Evolutionary conservation across 2,329 filamentous ascomycete genomes (phyloP).

Genomic region (Beauveria pseudobassiana): DNA sequence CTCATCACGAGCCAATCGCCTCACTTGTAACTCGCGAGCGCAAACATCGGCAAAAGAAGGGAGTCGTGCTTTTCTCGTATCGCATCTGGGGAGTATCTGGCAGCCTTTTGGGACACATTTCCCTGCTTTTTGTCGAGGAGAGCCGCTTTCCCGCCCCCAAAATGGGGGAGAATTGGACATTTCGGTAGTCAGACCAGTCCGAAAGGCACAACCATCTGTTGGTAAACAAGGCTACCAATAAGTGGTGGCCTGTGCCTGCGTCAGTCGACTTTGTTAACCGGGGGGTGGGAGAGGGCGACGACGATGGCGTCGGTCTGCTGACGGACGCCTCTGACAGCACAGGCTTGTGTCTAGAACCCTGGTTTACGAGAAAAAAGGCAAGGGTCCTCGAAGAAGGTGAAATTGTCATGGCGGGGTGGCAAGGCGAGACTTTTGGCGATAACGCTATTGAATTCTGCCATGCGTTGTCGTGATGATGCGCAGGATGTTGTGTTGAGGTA

Average conservation of each 20-base stretch:
- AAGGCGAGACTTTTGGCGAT: not conserved
- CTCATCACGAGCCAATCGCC: not conserved
- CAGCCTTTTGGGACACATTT: not conserved
- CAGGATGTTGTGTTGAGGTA: not conserved
- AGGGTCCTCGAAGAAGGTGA: not conserved
- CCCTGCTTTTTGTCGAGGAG: not conserved
- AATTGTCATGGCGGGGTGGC: not conserved
- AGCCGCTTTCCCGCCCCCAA: not conserved
- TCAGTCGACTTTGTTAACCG: not conserved
- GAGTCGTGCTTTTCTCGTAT: no score
- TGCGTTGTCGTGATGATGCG: not conserved
- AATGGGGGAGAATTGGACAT: not conserved
- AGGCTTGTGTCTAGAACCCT: not conserved
- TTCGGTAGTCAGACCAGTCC: not conserved
- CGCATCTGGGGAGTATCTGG: no score
- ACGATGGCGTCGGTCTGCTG: not conserved
- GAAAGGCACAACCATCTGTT: no score
- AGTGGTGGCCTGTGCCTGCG: slow-evolving; percentile 5
- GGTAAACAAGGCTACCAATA: not conserved
- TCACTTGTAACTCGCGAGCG: not conserved
- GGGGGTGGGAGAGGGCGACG: not conserved
- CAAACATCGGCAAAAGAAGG: not conserved
- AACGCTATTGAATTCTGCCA: not conserved
- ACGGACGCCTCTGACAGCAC: slow-evolving; percentile 5
- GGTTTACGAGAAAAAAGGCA: not conserved